Conservation (phyloP, 2,329 filamentous ascomycete species). For the Talaromyces sp. region DNA sequence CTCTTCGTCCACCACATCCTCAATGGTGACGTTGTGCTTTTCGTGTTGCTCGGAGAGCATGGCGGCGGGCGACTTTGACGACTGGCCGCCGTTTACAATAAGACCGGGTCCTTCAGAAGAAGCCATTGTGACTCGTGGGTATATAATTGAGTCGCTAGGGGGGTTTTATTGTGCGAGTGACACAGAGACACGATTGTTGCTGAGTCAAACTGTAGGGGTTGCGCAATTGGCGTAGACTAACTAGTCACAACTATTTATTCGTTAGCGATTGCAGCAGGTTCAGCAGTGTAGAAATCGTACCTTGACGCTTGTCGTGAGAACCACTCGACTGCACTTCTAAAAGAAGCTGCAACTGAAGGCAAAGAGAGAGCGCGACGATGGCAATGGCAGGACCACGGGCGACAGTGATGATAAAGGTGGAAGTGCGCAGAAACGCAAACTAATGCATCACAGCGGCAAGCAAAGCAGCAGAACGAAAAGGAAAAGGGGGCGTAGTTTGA, state of each 20-base stretch:
- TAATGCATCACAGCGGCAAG: slow-evolving; percentile 12
- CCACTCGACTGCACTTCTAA: background rate
- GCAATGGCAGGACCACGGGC: slow-evolving; percentile 5
- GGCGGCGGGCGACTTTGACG: slow-evolving; percentile 47
- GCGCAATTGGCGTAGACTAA: background rate
- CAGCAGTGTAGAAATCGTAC: background rate
- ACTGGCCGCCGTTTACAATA: slow-evolving; percentile 27
- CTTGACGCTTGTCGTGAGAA: background rate
- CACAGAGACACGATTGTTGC: background rate
- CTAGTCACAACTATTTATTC: background rate
- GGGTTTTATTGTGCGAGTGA: background rate
- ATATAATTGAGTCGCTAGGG: background rate
- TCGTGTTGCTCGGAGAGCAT: slow-evolving; percentile 53
- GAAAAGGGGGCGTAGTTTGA: background rate
- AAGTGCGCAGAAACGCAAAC: background rate
- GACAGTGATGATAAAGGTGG: slow-evolving; percentile 3
- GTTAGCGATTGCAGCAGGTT: background rate
- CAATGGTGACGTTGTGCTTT: slow-evolving; percentile 63
- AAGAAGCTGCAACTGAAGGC: background rate
- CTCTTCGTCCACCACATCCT: slow-evolving; percentile 79
- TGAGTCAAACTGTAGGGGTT: background rate
- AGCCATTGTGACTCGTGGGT: slow-evolving; percentile 24
- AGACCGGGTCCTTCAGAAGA: slow-evolving; percentile 26
- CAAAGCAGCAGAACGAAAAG: background rate
- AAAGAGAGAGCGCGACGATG: background rate